These are phyloP conservation scores for Saccharomycopsis malanga DNA, from an alignment of 805 yeast species.

Conservation along the genomic window DNA sequence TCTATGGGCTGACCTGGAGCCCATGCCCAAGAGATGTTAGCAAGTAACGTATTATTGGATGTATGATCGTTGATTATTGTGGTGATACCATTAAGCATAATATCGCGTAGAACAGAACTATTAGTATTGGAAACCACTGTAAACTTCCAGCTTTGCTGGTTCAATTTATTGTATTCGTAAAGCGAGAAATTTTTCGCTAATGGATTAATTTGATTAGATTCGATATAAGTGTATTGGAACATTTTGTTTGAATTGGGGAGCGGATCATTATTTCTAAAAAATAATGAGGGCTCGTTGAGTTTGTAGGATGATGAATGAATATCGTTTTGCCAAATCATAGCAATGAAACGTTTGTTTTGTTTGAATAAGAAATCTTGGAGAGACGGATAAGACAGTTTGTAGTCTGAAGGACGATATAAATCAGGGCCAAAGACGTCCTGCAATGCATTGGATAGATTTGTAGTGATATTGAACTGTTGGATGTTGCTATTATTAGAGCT, in stretches of 20 bases:
- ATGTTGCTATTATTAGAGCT: not conserved
- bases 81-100: conserved; percentile 9
- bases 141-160: conserved; percentile 10
- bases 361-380: not conserved
- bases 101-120: not conserved
- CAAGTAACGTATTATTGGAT: conserved; percentile 1
- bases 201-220: not conserved
- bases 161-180: not conserved
- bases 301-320: not conserved
- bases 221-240: not conserved
- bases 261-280: no score
- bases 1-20: conserved; percentile 8
- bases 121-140: not conserved
- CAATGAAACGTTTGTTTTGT: not conserved
- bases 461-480: not conserved
- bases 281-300: not conserved
- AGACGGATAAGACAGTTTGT: conserved; percentile 3
- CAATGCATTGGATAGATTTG: not conserved
- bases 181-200: not conserved
- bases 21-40: conserved; percentile 17
- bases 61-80: not conserved
- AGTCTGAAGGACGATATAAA: not conserved
- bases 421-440: not conserved
- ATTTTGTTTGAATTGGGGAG: no score
- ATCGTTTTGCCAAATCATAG: conserved; percentile 10